Percentiles rank a stretch among this genome's conserved stretches.
phyloP scores from a whole-genome alignment of 495 filamentous ascomycete species.

The Xylaria nigripes region DNA sequence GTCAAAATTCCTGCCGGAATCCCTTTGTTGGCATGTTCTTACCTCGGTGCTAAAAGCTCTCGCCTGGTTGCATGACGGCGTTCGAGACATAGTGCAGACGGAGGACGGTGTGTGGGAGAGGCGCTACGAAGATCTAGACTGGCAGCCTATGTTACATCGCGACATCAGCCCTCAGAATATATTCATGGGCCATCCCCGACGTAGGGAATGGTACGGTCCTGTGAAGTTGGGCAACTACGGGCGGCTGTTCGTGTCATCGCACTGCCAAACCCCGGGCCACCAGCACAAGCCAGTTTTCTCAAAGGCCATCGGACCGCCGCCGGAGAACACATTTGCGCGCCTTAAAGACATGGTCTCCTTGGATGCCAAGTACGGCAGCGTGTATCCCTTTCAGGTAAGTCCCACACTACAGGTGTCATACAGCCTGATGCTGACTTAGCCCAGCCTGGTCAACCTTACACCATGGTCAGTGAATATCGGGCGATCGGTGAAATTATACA shows the following conservation, averaged over 20 bases:
- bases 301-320: slow-evolving; percentile 16
- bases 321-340: background rate
- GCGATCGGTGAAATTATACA: slow-evolving; percentile 24
- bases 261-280: slow-evolving; percentile 12
- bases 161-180: slow-evolving; percentile 35
- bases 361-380: slow-evolving; percentile 8
- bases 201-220: slow-evolving; percentile 38
- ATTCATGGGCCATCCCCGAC: slow-evolving; percentile 35
- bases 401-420: background rate
- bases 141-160: slow-evolving; percentile 40
- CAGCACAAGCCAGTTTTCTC: background rate
- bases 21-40: slow-evolving; percentile 39
- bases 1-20: slow-evolving; percentile 30
- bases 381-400: slow-evolving; percentile 20
- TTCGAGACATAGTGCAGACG: slow-evolving; percentile 4
- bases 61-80: slow-evolving; percentile 38
- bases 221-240: slow-evolving; percentile 42
- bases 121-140: slow-evolving; percentile 22
- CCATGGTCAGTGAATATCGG: slow-evolving; percentile 21
- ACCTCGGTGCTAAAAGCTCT: slow-evolving; percentile 32
- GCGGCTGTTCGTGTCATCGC: slow-evolving; percentile 26
- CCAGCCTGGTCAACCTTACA: slow-evolving; percentile 23
- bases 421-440: slow-evolving; percentile 3
- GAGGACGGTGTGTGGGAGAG: background rate
- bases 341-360: slow-evolving; percentile 10